Evolutionary conservation across 2,329 filamentous ascomycete genomes (phyloP).

Genomic region (Talaromyces atroroseus): DNA sequence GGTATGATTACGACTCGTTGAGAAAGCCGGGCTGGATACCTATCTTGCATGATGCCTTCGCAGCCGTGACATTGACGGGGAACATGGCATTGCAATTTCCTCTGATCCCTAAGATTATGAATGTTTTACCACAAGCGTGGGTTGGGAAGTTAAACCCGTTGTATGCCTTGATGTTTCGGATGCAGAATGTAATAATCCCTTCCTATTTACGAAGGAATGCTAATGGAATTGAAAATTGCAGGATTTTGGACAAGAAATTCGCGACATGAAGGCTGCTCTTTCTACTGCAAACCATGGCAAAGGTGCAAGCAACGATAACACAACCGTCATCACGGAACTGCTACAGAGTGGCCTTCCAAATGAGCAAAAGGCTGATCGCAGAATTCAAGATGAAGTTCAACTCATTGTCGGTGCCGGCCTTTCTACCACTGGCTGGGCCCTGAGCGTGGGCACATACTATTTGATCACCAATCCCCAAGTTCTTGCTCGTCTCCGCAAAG

Average conservation of each 20-base stretch:
- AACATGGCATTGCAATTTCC: slow-evolving; percentile 10
- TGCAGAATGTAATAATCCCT: slow-evolving; percentile 1
- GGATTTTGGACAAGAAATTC: slow-evolving; percentile 1
- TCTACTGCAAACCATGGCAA: background rate
- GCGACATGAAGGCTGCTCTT: background rate
- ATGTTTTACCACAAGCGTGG: slow-evolving; percentile 4
- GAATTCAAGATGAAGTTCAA: slow-evolving; percentile 7
- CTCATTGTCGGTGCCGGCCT: slow-evolving; percentile 20
- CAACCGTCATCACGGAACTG: background rate
- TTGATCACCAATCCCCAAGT: slow-evolving; percentile 20
- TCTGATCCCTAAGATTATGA: slow-evolving; percentile 3
- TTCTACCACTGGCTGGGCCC: slow-evolving; percentile 22
- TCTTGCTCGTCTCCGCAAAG: slow-evolving; percentile 16
- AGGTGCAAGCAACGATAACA: background rate
- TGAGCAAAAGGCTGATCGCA: background rate
- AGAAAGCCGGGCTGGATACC: background rate
- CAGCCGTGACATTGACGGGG: background rate
- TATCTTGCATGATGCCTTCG: slow-evolving; percentile 1
- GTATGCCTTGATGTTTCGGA: slow-evolving; percentile 5
- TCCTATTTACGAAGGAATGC: background rate
- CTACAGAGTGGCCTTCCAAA: background rate
- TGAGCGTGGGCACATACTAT: slow-evolving; percentile 24
- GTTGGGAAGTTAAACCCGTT: slow-evolving; percentile 6
- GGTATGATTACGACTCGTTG: slow-evolving; percentile 10
- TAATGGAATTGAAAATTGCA: background rate